Percentiles rank a stretch among this genome's conserved stretches.
Conservation (phyloP, 345 rosid species). For the Bretschneidera sinensis region DNA sequence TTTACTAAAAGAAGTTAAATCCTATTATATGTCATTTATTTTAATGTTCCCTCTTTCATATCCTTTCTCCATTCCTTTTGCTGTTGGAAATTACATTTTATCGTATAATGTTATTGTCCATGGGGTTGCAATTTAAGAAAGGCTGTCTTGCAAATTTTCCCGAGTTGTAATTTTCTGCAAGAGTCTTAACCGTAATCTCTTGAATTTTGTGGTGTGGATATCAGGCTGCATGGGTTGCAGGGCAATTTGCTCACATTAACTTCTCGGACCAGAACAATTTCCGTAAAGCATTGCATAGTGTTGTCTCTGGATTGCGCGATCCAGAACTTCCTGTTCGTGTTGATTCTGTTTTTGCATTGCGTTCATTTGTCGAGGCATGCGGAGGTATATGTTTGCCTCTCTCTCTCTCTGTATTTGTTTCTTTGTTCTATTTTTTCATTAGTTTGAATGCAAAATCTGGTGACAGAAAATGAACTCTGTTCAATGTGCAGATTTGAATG, state of each 20-base stretch:
- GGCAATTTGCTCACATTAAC: slow-evolving; percentile 78
- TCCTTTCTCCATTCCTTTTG: too few relatives aligned
- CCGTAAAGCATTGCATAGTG: slow-evolving; percentile 71
- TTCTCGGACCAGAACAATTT: slow-evolving; percentile 80
- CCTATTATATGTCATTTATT: too few relatives aligned
- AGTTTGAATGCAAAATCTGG: slow-evolving; percentile 1
- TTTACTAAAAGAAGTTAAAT: too few relatives aligned
- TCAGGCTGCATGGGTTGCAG: slow-evolving; percentile 97
- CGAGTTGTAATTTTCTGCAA: too few relatives aligned
- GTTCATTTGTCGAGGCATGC: slow-evolving; percentile 92
- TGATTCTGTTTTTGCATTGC: slow-evolving; percentile 90
- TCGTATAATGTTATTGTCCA: too few relatives aligned
- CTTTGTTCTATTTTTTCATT: not conserved
- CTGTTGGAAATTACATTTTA: too few relatives aligned
- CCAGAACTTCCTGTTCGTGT: slow-evolving; percentile 96
- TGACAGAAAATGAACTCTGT: not conserved
- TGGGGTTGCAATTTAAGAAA: too few relatives aligned
- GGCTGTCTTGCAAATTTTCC: too few relatives aligned
- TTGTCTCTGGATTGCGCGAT: slow-evolving; percentile 83
- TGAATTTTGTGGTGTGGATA: slow-evolving; percentile 10
- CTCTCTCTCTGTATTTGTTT: not conserved
- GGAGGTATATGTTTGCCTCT: slow-evolving; percentile 39
- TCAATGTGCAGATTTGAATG: slow-evolving; percentile 65
- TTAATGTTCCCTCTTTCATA: too few relatives aligned
- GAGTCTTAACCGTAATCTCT: too few relatives aligned